Conservation (phyloP, 345 rosid species). For the Brassica juncea region DNA sequence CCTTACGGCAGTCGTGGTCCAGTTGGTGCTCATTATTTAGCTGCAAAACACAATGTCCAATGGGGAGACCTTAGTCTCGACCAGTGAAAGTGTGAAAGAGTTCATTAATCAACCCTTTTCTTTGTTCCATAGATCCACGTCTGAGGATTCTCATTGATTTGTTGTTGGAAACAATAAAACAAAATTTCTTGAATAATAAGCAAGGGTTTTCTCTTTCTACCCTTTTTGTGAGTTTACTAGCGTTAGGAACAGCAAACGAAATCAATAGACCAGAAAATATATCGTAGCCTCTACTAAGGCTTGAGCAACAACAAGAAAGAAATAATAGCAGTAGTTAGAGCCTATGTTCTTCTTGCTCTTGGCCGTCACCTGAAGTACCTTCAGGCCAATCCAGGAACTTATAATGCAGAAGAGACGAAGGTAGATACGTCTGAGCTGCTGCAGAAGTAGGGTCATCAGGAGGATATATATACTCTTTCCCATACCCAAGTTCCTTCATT, state of each 20-base stretch:
- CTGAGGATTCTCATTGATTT: conserved; percentile 6
- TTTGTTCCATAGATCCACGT: conserved; percentile 25
- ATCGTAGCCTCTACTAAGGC: neutral
- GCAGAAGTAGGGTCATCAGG: conserved; percentile 62
- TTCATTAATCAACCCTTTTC: neutral
- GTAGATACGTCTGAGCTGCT: conserved; percentile 55
- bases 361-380: conserved; percentile 15
- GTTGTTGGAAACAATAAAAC: neutral
- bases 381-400: conserved; percentile 78
- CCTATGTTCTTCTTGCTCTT: conserved; percentile 16
- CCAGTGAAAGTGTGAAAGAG: conserved; percentile 39
- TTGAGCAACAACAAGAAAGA: neutral
- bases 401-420: conserved; percentile 61
- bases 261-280: neutral
- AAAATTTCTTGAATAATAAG: conserved; percentile 22
- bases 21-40: conserved; percentile 95
- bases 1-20: conserved; percentile 99
- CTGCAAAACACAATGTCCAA: conserved; percentile 84
- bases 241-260: neutral
- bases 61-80: conserved; percentile 85
- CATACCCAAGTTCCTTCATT: conserved; percentile 82
- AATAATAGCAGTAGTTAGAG: neutral
- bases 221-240: neutral
- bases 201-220: neutral
- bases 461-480: conserved; percentile 72